Evolutionary conservation across 2,329 filamentous ascomycete genomes (phyloP), one percentile per base, ranked within the genome.

Genomic region (Cytospora schulzeri): DNA sequence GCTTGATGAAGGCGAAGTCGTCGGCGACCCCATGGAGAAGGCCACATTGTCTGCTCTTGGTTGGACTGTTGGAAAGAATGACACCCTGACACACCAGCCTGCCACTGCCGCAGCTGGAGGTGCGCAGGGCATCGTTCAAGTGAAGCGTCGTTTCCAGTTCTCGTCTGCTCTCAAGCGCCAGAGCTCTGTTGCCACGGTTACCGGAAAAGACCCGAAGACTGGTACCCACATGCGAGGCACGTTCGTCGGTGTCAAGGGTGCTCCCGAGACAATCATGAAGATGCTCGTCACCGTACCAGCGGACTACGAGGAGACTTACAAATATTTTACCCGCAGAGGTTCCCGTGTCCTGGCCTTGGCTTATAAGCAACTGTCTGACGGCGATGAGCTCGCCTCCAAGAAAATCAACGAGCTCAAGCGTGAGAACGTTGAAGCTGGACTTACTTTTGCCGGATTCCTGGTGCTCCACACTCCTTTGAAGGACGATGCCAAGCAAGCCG

Each of bases 21-120:
- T 99, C 53, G 95, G 95, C 72, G 95, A 99, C 73, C 95, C 95
- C 2, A 99, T 99, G 95, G 95, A 99, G 75, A 98, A 98, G 79
- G 95, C 95, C 53, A 98, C 95, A 1, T 81, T 99, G 31, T 82
- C 85, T 57, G 93, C 94, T 63, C 88, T 99, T 14, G 93, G 94
- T 61, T 99, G 95, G 95, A 88, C 85, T 63, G 84, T 99, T n/a
- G 93, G 93, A 56, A 90, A 88, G 72, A 95, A 97, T 69, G 94
- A 99, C 72, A 88, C 85, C 35, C 85, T 99, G 19, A 87, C 87
- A 31, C 90, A 88, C 76, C 93, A 91, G 74, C 76, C 81, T 14
- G 74, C 78, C 3, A 74, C 79, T 17, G 75, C 80, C 26, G 75
- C 80, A 12, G 78, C 78, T 41, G 80, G 81, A 9, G 81, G 80